Evolutionary conservation across 176 grass and related monocot species (phyloP).

Genomic region (Canna indica): DNA sequence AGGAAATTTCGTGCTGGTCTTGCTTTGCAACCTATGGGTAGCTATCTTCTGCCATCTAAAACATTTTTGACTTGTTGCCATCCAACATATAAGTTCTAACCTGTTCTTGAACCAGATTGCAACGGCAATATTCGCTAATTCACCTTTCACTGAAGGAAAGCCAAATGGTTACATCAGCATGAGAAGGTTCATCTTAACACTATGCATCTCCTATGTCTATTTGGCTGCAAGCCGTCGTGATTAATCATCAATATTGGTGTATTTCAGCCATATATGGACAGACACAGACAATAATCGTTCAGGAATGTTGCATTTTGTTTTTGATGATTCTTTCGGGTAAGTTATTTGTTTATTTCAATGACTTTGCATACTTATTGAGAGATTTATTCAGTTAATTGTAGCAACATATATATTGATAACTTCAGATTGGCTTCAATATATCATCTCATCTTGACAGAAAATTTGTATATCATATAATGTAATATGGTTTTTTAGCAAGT

Average conservation of each 20-base stretch:
- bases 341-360: neutral
- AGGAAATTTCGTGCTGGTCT: slow-evolving; percentile 82
- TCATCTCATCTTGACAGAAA: too few relatives aligned
- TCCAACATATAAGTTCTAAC: slow-evolving; percentile 4
- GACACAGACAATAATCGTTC: slow-evolving; percentile 97
- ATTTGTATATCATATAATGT: too few relatives aligned
- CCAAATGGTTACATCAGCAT: slow-evolving; percentile 97
- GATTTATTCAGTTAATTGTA: neutral
- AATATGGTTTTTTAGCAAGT: too few relatives aligned
- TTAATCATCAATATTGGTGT: slow-evolving; percentile 15
- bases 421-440: neutral
- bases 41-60: slow-evolving; percentile 1
- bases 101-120: slow-evolving; percentile 63
- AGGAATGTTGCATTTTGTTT: slow-evolving; percentile 98
- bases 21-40: slow-evolving; percentile 86
- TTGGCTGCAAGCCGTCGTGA: slow-evolving; percentile 21
- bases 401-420: neutral
- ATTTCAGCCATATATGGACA: slow-evolving; percentile 84
- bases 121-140: slow-evolving; percentile 98
- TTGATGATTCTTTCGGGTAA: slow-evolving; percentile 76
- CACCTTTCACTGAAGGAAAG: slow-evolving; percentile 97
- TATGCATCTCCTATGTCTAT: neutral
- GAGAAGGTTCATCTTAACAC: slow-evolving; percentile 58
- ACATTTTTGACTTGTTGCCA: neutral
- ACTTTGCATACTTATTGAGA: neutral